Evolutionary conservation across 208 protist genomes (phyloP), one percentile per base, ranked within the genome.

Genomic region (Trypanosomatidae sp.): DNA sequence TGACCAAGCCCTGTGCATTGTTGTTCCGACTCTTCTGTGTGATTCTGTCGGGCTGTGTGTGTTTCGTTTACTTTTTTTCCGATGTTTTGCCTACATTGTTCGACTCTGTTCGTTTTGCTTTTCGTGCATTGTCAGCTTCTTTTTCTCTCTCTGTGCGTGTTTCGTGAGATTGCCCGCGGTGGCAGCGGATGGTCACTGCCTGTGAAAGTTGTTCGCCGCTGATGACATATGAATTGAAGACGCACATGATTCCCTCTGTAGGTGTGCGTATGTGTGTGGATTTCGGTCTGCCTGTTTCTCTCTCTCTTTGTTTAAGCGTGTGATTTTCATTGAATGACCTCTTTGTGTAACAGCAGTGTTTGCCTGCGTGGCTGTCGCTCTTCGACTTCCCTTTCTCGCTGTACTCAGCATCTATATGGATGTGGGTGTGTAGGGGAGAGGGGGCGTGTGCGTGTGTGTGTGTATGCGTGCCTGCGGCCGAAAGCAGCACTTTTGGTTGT

Each of bases 211-310:
- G 43, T 49, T 15, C 17, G 10, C 46, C 2, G 13, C n/a, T 22
- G 50, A 39, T 60, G 10, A 17, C 41, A 39, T 15, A 43, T n/a
- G 44, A 22, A 50, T n/a, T 2, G 49, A 59, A 36, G 25, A 60
- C 15, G 1, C 46, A 2, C 36, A 47, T 50, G 7, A 10, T 79
- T 4, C 62, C 62, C n/a, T 67, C 22, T 41, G 67, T 65, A n/a
- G 67, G 53, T 64, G 50, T 66, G 19, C n/a, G 53, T 71, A 15
- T 47, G 13, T 65, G 15, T 65, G 30, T 62, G 56, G 12, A 41
- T 33, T 13, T 62, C 28, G 67, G 12, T 55, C 50, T 69, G 4
- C 30, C 36, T 69, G 36, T 28, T 17, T 69, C 43, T 68, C 44
- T 10, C 50, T 55, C 13, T 68, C 33, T 68, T n/a, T 68, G 9